These are phyloP conservation scores for Amborella trichopoda DNA, from an alignment of 164 flowering plant species.

Conservation along the genomic window DNA sequence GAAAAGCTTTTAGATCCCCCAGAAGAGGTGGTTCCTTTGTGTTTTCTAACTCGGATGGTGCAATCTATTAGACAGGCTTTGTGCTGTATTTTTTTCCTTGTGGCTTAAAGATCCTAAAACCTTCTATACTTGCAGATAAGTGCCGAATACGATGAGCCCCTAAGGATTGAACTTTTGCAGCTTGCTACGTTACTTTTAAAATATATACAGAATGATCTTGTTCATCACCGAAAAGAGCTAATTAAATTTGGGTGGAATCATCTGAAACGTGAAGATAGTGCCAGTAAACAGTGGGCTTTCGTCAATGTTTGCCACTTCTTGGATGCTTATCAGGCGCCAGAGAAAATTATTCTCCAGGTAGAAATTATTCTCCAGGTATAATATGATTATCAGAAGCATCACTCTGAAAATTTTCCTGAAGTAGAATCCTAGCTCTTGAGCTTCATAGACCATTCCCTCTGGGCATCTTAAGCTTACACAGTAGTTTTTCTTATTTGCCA, in stretches of 20 bases:
- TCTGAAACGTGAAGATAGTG: conserved; percentile 99
- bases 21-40: conserved; percentile 59
- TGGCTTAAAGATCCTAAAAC: neutral
- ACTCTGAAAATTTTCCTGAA: too few species aligned
- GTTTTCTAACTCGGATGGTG: neutral
- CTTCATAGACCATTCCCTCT: too few species aligned
- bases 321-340: conserved; percentile 99
- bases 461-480: too few species aligned
- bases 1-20: conserved; percentile 99
- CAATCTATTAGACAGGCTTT: neutral
- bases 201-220: conserved; percentile 93
- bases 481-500: too few species aligned
- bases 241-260: conserved; percentile 99
- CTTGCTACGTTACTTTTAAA: conserved; percentile 94
- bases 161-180: conserved; percentile 96
- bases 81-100: neutral
- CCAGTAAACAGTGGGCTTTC: conserved; percentile 99
- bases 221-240: conserved; percentile 91
- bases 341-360: conserved; percentile 98
- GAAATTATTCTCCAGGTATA: too few species aligned
- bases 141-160: conserved; percentile 94
- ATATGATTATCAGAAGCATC: too few species aligned
- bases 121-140: conserved; percentile 43
- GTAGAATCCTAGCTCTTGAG: too few species aligned
- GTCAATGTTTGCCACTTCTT: conserved; percentile 98